Evolutionary conservation across 805 yeast genomes (phyloP), one percentile per base, ranked within the genome.

Genomic region (Saturnispora quitensis): DNA sequence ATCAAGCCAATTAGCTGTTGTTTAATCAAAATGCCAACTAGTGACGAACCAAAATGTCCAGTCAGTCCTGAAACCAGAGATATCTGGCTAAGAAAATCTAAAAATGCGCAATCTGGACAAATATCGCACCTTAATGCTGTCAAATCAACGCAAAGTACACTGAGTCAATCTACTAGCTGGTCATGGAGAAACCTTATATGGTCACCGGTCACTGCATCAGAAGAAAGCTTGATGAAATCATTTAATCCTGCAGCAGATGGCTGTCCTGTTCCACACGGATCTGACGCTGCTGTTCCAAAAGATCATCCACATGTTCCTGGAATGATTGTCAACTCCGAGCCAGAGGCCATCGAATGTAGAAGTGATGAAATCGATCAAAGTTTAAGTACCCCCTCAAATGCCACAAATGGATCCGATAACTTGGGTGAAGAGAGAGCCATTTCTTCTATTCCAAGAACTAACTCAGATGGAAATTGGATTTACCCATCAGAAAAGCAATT

Each of bases 401-500:
- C 55, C 9, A 44, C 38, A 3, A 43, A 47, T 1, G 69, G 74
- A 1, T 56, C 71, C 42, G 70, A 72, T 0, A 61, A 68, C 1
- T 69, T 89, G 34, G 85, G 95, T 0, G 77, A 76, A n/a, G 87
- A 84, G 1, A 72, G 97, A 55, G 91, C 83, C 59, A 68, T 85
- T 4, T 82, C 90, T 9, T 77, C 95, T 3, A 90, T 90, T 42
- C 97, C 97, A 45, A 71, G 96, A 48, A 84, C 95, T 1, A 84
- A 78, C 3, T 62, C 78, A 1, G 73, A 73, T 15, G 60, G 74
- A 0, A 86, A 90, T 69, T 91, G 99, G 99, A 76, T 91, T 1
- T 91, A 91, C 64, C 99, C 99, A 8, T 87, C 96, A 4, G 95
- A 91, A 65, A 86, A 87, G 64, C 97, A 91, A 72, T 91, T 91